Percentiles rank a stretch among this genome's conserved stretches.
These are phyloP conservation scores for Rhizodiscina lignyota DNA, from an alignment of 495 filamentous ascomycete genomes.

Conservation along the genomic window DNA sequence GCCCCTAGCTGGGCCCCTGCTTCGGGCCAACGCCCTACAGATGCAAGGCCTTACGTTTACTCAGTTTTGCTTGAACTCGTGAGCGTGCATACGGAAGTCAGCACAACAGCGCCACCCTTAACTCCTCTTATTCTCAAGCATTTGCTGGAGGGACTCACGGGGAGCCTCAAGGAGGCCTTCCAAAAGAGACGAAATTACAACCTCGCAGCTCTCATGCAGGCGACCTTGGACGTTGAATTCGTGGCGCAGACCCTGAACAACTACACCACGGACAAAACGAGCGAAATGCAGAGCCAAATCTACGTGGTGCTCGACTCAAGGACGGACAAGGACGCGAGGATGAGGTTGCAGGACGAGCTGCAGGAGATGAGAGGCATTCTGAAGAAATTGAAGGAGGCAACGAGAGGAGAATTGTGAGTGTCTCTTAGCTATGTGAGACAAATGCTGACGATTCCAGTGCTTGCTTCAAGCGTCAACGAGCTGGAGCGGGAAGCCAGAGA, in stretches of 20 bases:
- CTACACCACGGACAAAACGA: constrained; percentile 72
- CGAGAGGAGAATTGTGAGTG: constrained; percentile 55
- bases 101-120: constrained; percentile 46
- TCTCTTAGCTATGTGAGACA: constrained; percentile 6
- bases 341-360: constrained; percentile 65
- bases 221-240: constrained; percentile 93
- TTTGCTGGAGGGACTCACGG: constrained; percentile 60
- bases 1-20: constrained; percentile 53
- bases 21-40: constrained; percentile 39
- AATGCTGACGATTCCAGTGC: neutral
- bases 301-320: constrained; percentile 76
- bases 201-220: constrained; percentile 81
- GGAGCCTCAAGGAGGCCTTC: constrained; percentile 35
- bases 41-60: constrained; percentile 80
- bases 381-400: constrained; percentile 68
- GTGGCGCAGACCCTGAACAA: constrained; percentile 79
- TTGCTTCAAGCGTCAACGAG: constrained; percentile 4
- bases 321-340: constrained; percentile 71
- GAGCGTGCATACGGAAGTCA: constrained; percentile 79
- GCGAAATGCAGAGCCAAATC: constrained; percentile 63
- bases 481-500: no score
- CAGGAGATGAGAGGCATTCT: constrained; percentile 74
- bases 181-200: constrained; percentile 42
- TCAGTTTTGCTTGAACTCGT: constrained; percentile 66
- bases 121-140: constrained; percentile 60